Percentiles rank a stretch among this genome's conserved stretches.
These are phyloP conservation scores for Rhynchosporium graminicola DNA, from an alignment of 2,329 filamentous ascomycete species.

Conservation along the genomic window DNA sequence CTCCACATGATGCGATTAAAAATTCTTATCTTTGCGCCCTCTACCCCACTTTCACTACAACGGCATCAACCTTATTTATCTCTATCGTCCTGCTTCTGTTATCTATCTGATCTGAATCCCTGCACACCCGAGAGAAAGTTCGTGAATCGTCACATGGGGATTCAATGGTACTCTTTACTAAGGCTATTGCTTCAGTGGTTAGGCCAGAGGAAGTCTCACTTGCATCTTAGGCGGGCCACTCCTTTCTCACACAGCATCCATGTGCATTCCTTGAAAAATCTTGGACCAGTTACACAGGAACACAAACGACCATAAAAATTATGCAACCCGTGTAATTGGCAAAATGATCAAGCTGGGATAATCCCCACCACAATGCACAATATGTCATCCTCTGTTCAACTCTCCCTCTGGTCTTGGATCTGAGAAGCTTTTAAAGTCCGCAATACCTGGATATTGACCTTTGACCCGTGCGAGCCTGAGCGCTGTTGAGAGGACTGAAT, in stretches of 20 bases:
- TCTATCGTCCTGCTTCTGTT: background rate
- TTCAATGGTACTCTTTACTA: too few relatives aligned
- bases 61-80: slow-evolving; percentile 1
- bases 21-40: slow-evolving; percentile 5
- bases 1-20: slow-evolving; percentile 9
- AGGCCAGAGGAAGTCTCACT: too few relatives aligned
- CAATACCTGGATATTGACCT: slow-evolving; percentile 2
- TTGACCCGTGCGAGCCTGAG: background rate
- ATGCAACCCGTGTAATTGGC: slow-evolving; percentile 1
- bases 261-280: too few relatives aligned
- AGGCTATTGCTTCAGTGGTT: too few relatives aligned
- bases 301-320: background rate
- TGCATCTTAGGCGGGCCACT: too few relatives aligned
- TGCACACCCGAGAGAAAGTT: background rate
- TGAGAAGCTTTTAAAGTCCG: slow-evolving; percentile 13
- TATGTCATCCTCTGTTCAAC: slow-evolving; percentile 14
- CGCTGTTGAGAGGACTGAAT: background rate
- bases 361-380: slow-evolving; percentile 11
- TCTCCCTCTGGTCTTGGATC: slow-evolving; percentile 8
- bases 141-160: background rate
- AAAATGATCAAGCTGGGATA: slow-evolving; percentile 16
- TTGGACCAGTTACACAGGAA: too few relatives aligned
- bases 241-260: too few relatives aligned
- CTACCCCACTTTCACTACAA: slow-evolving; percentile 5
- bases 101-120: background rate